These are phyloP conservation scores for Ensete glaucum DNA, from an alignment of 176 grass and related monocot genomes.

Conservation along the genomic window DNA sequence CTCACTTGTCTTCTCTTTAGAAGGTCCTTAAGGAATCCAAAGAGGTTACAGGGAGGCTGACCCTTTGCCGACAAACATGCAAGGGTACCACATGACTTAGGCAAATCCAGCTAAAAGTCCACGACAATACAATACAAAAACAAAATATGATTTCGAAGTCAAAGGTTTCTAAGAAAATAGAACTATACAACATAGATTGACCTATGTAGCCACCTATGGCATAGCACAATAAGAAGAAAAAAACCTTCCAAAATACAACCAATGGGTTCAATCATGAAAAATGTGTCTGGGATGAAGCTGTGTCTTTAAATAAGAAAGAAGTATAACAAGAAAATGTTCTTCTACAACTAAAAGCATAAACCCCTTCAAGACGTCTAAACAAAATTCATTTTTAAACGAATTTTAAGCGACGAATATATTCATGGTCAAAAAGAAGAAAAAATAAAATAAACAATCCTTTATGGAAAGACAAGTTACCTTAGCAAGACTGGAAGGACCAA, in stretches of 20 bases:
- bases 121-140: no score
- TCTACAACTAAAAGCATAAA: no score
- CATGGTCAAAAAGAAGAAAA: background rate
- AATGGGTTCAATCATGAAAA: background rate
- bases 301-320: background rate
- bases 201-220: background rate
- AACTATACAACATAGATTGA: background rate
- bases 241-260: background rate
- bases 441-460: background rate
- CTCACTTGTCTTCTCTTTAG: no score
- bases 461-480: constrained; percentile 46
- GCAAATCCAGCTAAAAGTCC: no score
- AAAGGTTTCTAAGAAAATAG: no score
- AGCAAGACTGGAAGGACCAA: constrained; percentile 76
- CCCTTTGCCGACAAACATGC: no score
- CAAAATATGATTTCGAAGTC: no score
- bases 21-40: no score
- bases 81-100: no score
- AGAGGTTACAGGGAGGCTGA: no score
- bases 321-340: background rate
- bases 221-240: background rate
- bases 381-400: background rate
- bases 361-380: background rate
- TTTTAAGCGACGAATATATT: background rate
- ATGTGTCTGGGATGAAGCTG: background rate